A percentile compares a stretch with the other conserved stretches of the same genome.
Evolutionary conservation across 306 rosid genomes (phyloP).

Genomic region (Vicia villosa): DNA sequence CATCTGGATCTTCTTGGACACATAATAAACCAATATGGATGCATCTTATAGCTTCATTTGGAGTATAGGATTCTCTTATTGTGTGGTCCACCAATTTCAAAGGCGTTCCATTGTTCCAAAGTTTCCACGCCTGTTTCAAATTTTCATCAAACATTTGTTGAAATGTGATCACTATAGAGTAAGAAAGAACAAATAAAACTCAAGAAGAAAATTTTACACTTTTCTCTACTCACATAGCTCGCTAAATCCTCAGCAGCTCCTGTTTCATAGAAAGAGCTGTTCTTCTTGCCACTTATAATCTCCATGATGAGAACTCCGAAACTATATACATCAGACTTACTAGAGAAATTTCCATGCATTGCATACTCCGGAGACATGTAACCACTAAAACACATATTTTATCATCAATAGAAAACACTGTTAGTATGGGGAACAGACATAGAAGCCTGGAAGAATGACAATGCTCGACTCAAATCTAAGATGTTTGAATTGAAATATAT

Average conservation of each 20-base stretch:
- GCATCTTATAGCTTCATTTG: slow-evolving; percentile 56
- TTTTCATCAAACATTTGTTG: slow-evolving; percentile 16
- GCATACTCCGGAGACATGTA: slow-evolving; percentile 60
- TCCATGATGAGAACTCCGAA: slow-evolving; percentile 54
- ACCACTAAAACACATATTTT: slow-evolving; percentile 40
- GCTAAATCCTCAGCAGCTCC: slow-evolving; percentile 41
- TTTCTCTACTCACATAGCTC: slow-evolving; percentile 47
- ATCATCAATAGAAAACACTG: background rate
- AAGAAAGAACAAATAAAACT: background rate
- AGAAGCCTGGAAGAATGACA: too few relatives aligned
- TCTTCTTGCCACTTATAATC: slow-evolving; percentile 56
- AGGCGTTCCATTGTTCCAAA: slow-evolving; percentile 54
- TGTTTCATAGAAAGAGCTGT: slow-evolving; percentile 29
- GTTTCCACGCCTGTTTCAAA: slow-evolving; percentile 49
- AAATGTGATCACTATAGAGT: background rate
- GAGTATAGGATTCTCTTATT: slow-evolving; percentile 46
- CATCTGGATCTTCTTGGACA: slow-evolving; percentile 53
- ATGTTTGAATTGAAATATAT: too few relatives aligned
- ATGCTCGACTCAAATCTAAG: too few relatives aligned
- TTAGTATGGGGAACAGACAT: background rate
- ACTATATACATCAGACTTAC: slow-evolving; percentile 52
- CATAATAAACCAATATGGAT: slow-evolving; percentile 57
- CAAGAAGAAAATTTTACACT: background rate
- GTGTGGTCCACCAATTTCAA: slow-evolving; percentile 51
- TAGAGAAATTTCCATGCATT: slow-evolving; percentile 49